Evolutionary conservation across 73 alveolate genomes (phyloP).

Genomic region (Breviolum minutum): DNA sequence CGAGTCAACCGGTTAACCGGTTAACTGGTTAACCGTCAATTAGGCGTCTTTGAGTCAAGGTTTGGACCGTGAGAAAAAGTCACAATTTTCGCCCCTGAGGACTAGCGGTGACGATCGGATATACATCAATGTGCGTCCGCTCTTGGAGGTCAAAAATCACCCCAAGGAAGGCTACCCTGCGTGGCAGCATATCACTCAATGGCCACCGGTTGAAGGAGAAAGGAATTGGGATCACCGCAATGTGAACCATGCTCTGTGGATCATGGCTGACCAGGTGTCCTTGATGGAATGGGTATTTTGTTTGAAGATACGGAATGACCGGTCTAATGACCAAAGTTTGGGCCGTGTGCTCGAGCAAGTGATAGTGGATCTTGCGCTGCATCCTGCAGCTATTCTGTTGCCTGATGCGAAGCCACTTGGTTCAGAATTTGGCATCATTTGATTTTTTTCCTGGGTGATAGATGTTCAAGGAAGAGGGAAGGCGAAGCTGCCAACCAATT

Average conservation of each 20-base stretch:
- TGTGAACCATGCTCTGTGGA: constrained; percentile 71
- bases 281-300: constrained; percentile 58
- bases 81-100: neutral
- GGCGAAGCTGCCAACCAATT: too few relatives aligned
- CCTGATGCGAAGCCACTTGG: neutral
- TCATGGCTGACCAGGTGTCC: constrained; percentile 90
- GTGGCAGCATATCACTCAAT: constrained; percentile 69
- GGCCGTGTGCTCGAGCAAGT: constrained; percentile 58
- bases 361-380: constrained; percentile 9
- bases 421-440: neutral
- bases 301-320: constrained; percentile 21
- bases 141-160: neutral
- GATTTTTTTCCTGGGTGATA: too few relatives aligned
- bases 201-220: constrained; percentile 84
- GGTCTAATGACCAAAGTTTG: neutral
- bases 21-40: too few relatives aligned
- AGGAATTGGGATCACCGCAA: constrained; percentile 87
- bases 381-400: neutral
- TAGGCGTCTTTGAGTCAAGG: too few relatives aligned
- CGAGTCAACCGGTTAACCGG: too few relatives aligned
- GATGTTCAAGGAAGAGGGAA: too few relatives aligned
- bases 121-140: constrained; percentile 84
- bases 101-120: constrained; percentile 45
- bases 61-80: too few relatives aligned
- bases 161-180: neutral